Base-by-base conservation (phyloP, 345 rosid genomes). In the Hibiscus trionum region DNA sequence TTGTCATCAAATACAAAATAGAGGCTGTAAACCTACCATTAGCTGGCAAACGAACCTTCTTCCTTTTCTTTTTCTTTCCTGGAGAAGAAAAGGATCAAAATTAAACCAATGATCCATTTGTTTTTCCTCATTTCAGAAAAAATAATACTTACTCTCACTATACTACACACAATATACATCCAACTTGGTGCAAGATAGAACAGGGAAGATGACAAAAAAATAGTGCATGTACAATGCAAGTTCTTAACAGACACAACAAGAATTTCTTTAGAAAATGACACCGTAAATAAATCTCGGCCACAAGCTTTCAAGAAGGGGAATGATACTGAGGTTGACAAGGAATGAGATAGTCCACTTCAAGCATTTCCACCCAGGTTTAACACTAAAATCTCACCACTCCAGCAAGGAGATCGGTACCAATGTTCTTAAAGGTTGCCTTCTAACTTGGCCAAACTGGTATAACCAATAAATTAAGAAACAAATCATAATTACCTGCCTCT, bases 1-100 rank as follows among this genome's bases (percentile, higher is more conserved):
- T 8, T 16, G 16, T 55, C 64, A 52, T 4, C 27, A 33, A 35
- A 57, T 24, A 19, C 2, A 1, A n/a, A 77, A 61, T 29, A 24
- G 59, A 65, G 27, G 60, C 64, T 47, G 70, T 55, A 71, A 62
- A 61, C 72, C 57, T 76, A 86, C 89, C 90, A 78, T 82, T 88
- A 70, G 84, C 80, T 69, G 96, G 88, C 82, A 73, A 44, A 29
- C 88, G 90, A 3, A 77, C 83, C 79, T 89, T 92, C 39, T 35
- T 35, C 84, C 86, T 92, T 76, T 88, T 95, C 87, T 77, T 95
- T 75, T 85, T 90, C 86, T 85, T 92, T 75, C 83, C 99, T 92
- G 86, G 61, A 56, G 73, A 73, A 72, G 59, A 15, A 69, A 69
- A 78, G 35, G 56, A 31, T 64, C 61, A 77, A 8, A 39, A 59